phyloP scores from a whole-genome alignment of 192 early-diverging fungal genomes.

The Anaeromyces robustus region DNA sequence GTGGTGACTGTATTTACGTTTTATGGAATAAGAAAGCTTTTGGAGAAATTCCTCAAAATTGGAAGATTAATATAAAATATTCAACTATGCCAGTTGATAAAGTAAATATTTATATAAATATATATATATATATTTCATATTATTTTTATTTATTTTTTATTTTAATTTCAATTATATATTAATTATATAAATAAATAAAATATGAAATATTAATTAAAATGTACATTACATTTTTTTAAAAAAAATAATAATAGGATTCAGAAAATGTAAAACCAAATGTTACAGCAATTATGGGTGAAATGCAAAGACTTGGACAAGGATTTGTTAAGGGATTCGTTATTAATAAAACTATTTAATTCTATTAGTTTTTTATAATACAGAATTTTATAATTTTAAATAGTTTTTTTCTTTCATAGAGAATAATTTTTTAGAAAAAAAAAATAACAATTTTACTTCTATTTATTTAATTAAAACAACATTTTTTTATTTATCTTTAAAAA shows the following conservation, averaged over 20 bases:
- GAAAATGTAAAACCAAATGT: background rate
- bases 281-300: background rate
- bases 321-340: background rate
- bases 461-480: too few species aligned
- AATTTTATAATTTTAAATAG: too few species aligned
- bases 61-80: slow-evolving; percentile 46
- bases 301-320: background rate
- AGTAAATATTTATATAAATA: background rate
- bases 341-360: background rate
- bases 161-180: too few species aligned
- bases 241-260: background rate
- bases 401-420: too few species aligned
- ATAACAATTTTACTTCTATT: too few species aligned
- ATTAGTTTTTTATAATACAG: too few species aligned
- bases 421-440: too few species aligned
- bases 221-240: too few species aligned
- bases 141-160: too few species aligned
- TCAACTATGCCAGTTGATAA: slow-evolving; percentile 31
- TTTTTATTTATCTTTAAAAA: too few species aligned
- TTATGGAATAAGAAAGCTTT: slow-evolving; percentile 43
- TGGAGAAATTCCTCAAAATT: slow-evolving; percentile 23
- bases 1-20: slow-evolving; percentile 52
- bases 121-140: too few species aligned
- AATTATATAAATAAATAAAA: background rate
- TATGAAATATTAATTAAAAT: too few species aligned